phyloP scores from a whole-genome alignment of 179 eudicot species.

The Beta corolliflora region DNA sequence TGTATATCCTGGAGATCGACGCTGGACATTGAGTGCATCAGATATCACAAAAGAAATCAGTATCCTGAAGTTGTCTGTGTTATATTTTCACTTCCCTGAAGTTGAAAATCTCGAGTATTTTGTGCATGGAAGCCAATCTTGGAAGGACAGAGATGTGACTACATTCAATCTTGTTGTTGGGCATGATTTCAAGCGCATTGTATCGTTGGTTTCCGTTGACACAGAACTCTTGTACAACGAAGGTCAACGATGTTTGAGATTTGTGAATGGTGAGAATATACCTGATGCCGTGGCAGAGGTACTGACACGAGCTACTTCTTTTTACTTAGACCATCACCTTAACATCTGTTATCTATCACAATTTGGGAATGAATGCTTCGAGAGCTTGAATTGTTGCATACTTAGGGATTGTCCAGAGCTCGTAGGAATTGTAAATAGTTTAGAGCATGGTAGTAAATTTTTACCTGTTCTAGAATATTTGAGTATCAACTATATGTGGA shows the following conservation, averaged over 20 bases:
- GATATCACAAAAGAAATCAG: constrained; percentile 28
- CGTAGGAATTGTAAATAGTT: constrained; percentile 2
- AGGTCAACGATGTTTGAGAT: constrained; percentile 34
- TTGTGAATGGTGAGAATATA: constrained; percentile 33
- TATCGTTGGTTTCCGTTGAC: constrained; percentile 24
- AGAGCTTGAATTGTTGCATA: constrained; percentile 27
- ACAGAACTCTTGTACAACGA: constrained; percentile 20
- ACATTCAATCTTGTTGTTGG: constrained; percentile 38
- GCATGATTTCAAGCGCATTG: constrained; percentile 25
- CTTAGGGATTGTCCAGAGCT: constrained; percentile 35
- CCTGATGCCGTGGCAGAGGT: constrained; percentile 22
- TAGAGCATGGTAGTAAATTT: neutral
- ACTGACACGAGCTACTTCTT: constrained; percentile 26
- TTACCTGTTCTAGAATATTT: constrained; percentile 28
- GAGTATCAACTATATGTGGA: constrained; percentile 29
- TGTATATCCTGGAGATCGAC: constrained; percentile 35
- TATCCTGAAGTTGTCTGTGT: constrained; percentile 27
- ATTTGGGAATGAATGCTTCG: constrained; percentile 24
- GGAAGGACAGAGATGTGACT: constrained; percentile 11
- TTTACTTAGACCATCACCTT: constrained; percentile 40
- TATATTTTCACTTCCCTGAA: constrained; percentile 31
- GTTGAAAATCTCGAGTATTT: constrained; percentile 25
- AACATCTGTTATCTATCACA: constrained; percentile 26
- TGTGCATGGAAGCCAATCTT: constrained; percentile 26
- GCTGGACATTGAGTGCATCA: constrained; percentile 31